Evolutionary conservation across 169 alveolate species (phyloP).

Genomic region (Ophryocystis elektroscirrha): DNA sequence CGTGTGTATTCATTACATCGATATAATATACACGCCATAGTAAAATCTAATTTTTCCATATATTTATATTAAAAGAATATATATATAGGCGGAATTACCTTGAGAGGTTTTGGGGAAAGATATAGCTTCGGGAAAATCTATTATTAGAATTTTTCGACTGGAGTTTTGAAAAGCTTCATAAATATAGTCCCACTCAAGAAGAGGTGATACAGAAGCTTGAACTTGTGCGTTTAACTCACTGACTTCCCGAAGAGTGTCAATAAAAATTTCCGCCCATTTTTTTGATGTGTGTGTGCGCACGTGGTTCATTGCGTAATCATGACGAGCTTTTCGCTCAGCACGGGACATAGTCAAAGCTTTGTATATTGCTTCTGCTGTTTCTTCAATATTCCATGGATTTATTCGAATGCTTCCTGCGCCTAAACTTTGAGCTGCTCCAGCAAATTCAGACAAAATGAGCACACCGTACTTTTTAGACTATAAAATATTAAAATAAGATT

Average conservation of each 20-base stretch:
- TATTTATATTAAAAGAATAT: too few relatives aligned
- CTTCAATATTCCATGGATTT: constrained; percentile 16
- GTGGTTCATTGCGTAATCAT: constrained; percentile 6
- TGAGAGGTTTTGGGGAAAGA: too few relatives aligned
- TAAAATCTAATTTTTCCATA: too few relatives aligned
- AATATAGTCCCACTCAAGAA: too few relatives aligned
- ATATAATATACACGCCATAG: too few relatives aligned
- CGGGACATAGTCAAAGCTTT: constrained; percentile 17
- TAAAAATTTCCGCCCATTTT: constrained; percentile 12
- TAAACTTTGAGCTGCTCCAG: constrained; percentile 23
- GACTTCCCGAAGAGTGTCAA: constrained; percentile 4
- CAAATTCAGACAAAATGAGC: constrained; percentile 21
- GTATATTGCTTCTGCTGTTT: constrained; percentile 13
- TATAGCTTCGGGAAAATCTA: too few relatives aligned
- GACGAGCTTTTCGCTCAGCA: constrained; percentile 12
- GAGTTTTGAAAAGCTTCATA: too few relatives aligned
- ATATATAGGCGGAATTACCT: too few relatives aligned
- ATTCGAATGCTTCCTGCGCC: constrained; percentile 16
- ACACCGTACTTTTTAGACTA: background rate
- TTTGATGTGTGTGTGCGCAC: background rate
- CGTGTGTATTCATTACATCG: too few relatives aligned
- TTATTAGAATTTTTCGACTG: too few relatives aligned
- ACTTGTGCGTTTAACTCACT: background rate
- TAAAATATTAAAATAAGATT: background rate
- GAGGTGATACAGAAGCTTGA: background rate